Conservation (phyloP, 768 basidiomycete genomes). For the Gloeopeniophorella convolvens region DNA sequence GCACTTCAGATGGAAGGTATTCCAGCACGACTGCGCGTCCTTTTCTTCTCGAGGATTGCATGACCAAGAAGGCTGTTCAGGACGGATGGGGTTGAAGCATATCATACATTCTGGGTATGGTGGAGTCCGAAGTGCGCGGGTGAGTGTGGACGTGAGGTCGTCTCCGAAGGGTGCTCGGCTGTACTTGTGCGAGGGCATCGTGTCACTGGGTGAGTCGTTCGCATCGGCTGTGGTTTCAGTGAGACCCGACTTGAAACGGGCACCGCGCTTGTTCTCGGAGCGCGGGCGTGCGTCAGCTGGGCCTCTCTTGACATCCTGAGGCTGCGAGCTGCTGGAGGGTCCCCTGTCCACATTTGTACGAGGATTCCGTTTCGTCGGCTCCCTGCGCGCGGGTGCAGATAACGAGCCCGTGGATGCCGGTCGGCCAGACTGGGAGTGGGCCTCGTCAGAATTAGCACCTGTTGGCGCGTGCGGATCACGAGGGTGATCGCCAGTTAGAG, state of each 20-base stretch:
- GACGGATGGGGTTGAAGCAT: slow-evolving; percentile 76
- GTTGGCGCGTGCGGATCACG: too few relatives aligned
- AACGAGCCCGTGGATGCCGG: not conserved
- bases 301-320: not conserved
- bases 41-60: slow-evolving; percentile 50
- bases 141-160: slow-evolving; percentile 72
- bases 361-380: not conserved
- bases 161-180: slow-evolving; percentile 29
- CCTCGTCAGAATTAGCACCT: too few relatives aligned
- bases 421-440: not conserved
- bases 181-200: slow-evolving; percentile 1
- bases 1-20: slow-evolving; percentile 86
- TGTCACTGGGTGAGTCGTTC: not conserved
- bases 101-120: slow-evolving; percentile 78
- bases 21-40: slow-evolving; percentile 71
- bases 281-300: not conserved
- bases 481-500: too few relatives aligned
- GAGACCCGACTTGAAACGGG: slow-evolving; percentile 10
- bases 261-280: not conserved
- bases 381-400: not conserved
- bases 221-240: not conserved
- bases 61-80: slow-evolving; percentile 80
- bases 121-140: slow-evolving; percentile 53
- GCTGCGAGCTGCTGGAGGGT: not conserved
- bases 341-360: not conserved